Evolutionary conservation across 208 protist species (phyloP).

Genomic region (Trypanosomatidae sp.): DNA sequence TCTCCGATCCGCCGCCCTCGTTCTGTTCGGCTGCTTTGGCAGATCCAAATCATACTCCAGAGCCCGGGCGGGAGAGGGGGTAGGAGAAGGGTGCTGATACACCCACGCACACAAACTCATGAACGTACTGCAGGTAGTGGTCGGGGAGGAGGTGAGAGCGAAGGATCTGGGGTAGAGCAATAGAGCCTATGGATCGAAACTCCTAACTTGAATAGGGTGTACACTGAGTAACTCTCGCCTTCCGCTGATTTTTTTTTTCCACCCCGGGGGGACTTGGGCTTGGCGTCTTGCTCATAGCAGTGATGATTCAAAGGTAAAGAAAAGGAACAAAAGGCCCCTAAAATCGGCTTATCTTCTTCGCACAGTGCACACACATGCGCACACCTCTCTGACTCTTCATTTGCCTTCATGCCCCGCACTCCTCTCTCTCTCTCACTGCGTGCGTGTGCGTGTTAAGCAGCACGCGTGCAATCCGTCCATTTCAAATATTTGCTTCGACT

Average conservation of each 20-base stretch:
- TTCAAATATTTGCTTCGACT: not conserved
- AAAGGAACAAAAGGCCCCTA: not conserved
- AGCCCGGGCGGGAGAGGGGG: not conserved
- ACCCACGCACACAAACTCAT: not conserved
- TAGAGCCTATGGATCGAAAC: not conserved
- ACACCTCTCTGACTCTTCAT: not conserved
- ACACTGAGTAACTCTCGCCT: not conserved
- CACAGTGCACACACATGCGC: not conserved
- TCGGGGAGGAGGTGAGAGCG: not conserved
- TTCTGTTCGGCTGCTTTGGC: not conserved
- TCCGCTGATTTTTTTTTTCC: conserved; percentile 10
- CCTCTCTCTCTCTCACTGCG: not conserved
- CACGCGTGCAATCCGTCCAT: too few species aligned
- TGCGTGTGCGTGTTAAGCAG: not conserved
- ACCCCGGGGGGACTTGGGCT: not conserved
- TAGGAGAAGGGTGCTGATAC: not conserved
- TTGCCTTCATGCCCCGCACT: not conserved
- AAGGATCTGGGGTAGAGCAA: not conserved
- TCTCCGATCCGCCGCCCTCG: not conserved
- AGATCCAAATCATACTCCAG: not conserved
- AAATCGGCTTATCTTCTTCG: not conserved
- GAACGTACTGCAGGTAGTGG: not conserved
- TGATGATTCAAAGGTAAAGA: not conserved
- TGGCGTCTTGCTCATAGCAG: not conserved
- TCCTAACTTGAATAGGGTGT: not conserved